Evolutionary conservation across 192 early-diverging fungal species (phyloP).

Genomic region (Phycomyces blakesleeanus): DNA sequence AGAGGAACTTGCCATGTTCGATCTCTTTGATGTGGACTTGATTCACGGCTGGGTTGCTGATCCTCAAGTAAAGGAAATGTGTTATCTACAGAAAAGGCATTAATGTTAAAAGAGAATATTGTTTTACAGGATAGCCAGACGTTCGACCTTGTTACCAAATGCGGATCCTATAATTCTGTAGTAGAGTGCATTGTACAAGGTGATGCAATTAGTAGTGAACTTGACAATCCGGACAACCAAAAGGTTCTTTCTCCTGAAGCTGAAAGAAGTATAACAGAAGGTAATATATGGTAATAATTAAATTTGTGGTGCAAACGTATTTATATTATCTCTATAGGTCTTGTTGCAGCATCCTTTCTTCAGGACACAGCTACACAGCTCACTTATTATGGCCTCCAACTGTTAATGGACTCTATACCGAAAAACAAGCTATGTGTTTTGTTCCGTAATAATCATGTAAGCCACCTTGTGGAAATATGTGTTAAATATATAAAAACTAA

Average conservation of each 20-base stretch:
- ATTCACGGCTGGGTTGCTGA: conserved; percentile 92
- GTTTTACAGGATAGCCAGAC: conserved; percentile 45
- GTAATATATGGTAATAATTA: neutral
- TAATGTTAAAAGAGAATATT: neutral
- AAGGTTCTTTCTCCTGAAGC: neutral
- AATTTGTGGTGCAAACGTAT: no score
- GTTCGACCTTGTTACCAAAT: conserved; percentile 44
- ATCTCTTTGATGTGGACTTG: conserved; percentile 72
- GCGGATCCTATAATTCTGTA: conserved; percentile 71
- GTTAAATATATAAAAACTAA: neutral
- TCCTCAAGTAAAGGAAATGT: conserved; percentile 36
- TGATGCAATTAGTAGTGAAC: conserved; percentile 41
- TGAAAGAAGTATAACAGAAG: conserved; percentile 3
- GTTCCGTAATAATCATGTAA: conserved; percentile 92
- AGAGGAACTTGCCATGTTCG: conserved; percentile 64
- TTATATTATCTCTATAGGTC: conserved; percentile 31
- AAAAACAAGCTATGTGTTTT: conserved; percentile 63
- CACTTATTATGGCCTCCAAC: conserved; percentile 72
- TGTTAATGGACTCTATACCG: conserved; percentile 61
- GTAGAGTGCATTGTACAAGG: conserved; percentile 75
- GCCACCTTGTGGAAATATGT: neutral
- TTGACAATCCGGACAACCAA: neutral
- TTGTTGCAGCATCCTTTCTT: conserved; percentile 69
- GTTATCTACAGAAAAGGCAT: neutral
- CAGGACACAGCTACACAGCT: conserved; percentile 75